A percentile compares a stretch with the other conserved stretches of the same genome.
These are phyloP conservation scores for Plasmodium malariae DNA, from an alignment of 169 alveolate species.

Conservation along the genomic window DNA sequence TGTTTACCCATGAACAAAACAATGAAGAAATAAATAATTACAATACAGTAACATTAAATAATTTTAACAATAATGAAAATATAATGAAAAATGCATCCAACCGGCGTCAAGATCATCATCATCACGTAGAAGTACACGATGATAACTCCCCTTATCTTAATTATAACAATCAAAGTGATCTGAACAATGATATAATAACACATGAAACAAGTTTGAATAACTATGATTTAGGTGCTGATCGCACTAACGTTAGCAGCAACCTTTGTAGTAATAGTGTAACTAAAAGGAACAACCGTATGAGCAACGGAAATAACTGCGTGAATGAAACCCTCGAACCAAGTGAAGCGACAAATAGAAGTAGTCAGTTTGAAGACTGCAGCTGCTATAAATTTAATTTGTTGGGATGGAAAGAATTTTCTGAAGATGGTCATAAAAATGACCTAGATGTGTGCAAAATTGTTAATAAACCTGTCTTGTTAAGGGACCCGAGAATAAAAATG, in stretches of 20 bases:
- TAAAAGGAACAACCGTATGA: background rate
- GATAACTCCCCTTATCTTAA: background rate
- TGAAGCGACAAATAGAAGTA: slow-evolving; percentile 8
- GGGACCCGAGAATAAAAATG: slow-evolving; percentile 76
- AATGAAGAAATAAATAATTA: background rate
- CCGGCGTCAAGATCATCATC: background rate
- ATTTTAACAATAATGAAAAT: slow-evolving; percentile 3
- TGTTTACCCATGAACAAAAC: background rate
- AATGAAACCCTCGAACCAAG: slow-evolving; percentile 10
- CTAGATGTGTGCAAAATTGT: slow-evolving; percentile 77
- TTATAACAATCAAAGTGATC: slow-evolving; percentile 8
- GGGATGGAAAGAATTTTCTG: slow-evolving; percentile 78
- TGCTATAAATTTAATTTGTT: slow-evolving; percentile 59
- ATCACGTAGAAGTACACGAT: slow-evolving; percentile 12
- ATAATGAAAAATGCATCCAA: background rate
- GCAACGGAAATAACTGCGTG: background rate
- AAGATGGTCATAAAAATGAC: slow-evolving; percentile 76
- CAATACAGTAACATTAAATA: background rate
- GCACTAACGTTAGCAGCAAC: background rate
- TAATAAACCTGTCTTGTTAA: slow-evolving; percentile 59
- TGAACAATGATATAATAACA: background rate
- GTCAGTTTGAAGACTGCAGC: slow-evolving; percentile 41
- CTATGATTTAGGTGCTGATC: background rate
- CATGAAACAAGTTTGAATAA: background rate
- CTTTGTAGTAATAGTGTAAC: too few relatives aligned